Conservation (phyloP, 441 rosid genomes). For the Syzygium syzygioides region DNA sequence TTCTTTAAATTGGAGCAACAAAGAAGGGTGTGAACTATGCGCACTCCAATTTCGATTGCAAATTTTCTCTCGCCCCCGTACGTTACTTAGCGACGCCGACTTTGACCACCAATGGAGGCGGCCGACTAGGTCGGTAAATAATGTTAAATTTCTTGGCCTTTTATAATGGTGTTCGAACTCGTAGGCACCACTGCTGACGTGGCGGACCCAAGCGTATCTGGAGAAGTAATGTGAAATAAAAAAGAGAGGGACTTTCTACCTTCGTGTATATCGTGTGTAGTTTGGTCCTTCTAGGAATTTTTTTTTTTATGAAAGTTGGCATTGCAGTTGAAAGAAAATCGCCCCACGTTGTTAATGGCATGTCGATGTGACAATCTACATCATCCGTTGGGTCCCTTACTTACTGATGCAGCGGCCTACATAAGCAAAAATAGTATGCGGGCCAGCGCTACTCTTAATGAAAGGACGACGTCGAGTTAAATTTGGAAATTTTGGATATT, state of each 20-base stretch:
- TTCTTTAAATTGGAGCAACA: neutral
- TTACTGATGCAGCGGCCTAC: neutral
- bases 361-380: neutral
- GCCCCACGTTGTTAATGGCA: rapidly evolving
- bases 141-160: neutral
- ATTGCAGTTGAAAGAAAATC: neutral
- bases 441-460: neutral
- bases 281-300: neutral
- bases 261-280: neutral
- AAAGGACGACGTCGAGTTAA: rapidly evolving
- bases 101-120: neutral
- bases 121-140: neutral
- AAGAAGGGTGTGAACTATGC: neutral
- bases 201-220: neutral
- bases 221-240: neutral
- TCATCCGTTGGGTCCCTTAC: neutral
- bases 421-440: too few relatives aligned
- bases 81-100: neutral
- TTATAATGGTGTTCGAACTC: neutral
- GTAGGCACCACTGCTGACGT: neutral
- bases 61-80: neutral
- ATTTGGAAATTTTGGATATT: neutral
- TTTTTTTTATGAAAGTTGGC: neutral
- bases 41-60: neutral
- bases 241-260: neutral